Conservation (phyloP, 257 asterid genomes). For the Jasminum sambac region DNA sequence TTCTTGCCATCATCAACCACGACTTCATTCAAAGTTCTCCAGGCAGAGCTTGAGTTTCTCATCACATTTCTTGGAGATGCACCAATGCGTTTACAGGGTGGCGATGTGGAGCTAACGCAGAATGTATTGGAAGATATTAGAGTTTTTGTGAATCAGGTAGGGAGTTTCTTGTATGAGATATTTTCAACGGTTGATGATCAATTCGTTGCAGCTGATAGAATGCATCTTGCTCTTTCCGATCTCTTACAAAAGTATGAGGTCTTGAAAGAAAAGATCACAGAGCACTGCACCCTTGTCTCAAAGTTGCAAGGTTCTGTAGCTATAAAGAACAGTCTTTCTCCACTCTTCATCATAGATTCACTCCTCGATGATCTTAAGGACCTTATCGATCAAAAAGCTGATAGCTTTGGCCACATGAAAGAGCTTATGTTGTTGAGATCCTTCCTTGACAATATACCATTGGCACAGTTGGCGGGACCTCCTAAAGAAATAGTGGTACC, state of each 20-base stretch:
- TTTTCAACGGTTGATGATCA: too few relatives aligned
- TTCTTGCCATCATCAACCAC: neutral
- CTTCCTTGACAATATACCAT: constrained; percentile 1
- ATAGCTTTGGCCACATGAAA: neutral
- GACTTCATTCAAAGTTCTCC: neutral
- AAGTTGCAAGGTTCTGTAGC: neutral
- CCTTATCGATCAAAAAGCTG: constrained; percentile 1
- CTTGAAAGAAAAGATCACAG: neutral
- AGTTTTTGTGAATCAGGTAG: neutral
- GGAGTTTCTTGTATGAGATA: neutral
- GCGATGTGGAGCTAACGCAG: neutral
- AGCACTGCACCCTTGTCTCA: neutral
- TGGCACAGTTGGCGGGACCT: neutral
- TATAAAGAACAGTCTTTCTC: neutral
- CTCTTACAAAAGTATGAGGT: neutral
- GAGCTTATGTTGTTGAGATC: neutral
- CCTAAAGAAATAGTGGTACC: neutral
- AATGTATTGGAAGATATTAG: too few relatives aligned
- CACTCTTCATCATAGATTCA: constrained; percentile 20
- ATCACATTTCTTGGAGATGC: neutral
- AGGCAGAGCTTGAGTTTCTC: neutral
- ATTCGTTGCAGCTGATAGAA: too few relatives aligned
- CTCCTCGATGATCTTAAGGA: constrained; percentile 22
- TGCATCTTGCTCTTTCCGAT: neutral
- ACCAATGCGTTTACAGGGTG: neutral